Percentiles rank a stretch among this genome's conserved stretches.
Conservation (phyloP, 2,329 filamentous ascomycete species). For the Trichoderma atroviride region DNA sequence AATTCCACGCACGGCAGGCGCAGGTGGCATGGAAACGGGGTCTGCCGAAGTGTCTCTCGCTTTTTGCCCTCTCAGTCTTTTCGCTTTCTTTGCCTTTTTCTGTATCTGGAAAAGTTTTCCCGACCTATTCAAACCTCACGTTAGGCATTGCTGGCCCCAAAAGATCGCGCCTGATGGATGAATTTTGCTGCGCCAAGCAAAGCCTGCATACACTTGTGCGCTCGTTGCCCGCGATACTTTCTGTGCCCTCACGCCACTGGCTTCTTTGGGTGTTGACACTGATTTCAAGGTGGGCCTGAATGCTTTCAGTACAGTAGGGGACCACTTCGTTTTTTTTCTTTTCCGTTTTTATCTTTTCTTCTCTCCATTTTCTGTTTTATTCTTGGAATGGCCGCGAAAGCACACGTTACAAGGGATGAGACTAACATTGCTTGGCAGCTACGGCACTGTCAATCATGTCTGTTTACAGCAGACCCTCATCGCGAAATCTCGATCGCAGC, state of each 20-base stretch:
- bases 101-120: not conserved
- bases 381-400: not conserved
- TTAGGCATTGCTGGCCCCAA: not conserved
- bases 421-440: not conserved
- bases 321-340: not conserved
- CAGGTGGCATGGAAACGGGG: not conserved
- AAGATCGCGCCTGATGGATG: not conserved
- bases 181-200: not conserved
- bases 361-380: not conserved
- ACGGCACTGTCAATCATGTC: not conserved
- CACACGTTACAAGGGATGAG: not conserved
- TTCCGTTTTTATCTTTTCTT: not conserved
- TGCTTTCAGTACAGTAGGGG: slow-evolving; percentile 10
- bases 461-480: slow-evolving; percentile 34
- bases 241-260: not conserved
- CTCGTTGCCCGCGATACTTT: slow-evolving; percentile 12
- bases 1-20: not conserved
- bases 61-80: not conserved
- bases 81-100: not conserved
- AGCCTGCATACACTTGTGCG: not conserved
- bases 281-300: slow-evolving; percentile 10
- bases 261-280: not conserved
- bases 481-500: slow-evolving; percentile 38
- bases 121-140: not conserved
- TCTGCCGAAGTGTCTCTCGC: slow-evolving; percentile 8